Percentiles rank a stretch among this genome's conserved stretches.
Evolutionary conservation across 768 basidiomycete species (phyloP).

Genomic region (Butyriboletus loyo): DNA sequence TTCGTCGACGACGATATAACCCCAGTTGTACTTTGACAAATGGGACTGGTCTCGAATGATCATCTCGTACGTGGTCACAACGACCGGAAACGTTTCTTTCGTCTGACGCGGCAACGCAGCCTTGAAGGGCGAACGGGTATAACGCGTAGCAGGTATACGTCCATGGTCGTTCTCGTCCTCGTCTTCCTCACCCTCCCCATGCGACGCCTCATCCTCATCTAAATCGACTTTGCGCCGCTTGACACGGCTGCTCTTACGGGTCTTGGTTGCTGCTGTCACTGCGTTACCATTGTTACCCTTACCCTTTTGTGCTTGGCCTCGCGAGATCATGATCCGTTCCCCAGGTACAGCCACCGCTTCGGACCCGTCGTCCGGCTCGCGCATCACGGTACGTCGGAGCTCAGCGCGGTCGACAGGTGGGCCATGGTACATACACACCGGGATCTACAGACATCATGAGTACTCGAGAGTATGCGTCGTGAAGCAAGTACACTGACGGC

Average conservation of each 20-base stretch:
- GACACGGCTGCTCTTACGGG: slow-evolving; percentile 3
- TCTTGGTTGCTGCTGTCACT: slow-evolving; percentile 10
- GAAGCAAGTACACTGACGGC: slow-evolving; percentile 41
- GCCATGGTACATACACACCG: slow-evolving; percentile 91
- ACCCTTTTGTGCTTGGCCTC: slow-evolving; percentile 15
- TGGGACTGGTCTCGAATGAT: slow-evolving; percentile 78
- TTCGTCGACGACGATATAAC: slow-evolving; percentile 95
- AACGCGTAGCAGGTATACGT: slow-evolving; percentile 17
- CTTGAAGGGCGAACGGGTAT: slow-evolving; percentile 12
- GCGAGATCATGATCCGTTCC: slow-evolving; percentile 24
- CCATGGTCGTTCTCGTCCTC: slow-evolving; percentile 7
- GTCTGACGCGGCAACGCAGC: slow-evolving; percentile 13
- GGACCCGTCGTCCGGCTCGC: slow-evolving; percentile 28
- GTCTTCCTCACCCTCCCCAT: slow-evolving; percentile 15
- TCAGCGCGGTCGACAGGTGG: slow-evolving; percentile 76
- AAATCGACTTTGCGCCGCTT: slow-evolving; percentile 24
- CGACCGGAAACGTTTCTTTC: slow-evolving; percentile 62
- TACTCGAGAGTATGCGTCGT: neutral
- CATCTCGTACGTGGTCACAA: slow-evolving; percentile 91
- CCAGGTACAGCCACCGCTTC: slow-evolving; percentile 19
- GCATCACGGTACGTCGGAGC: slow-evolving; percentile 63
- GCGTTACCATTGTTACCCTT: slow-evolving; percentile 15
- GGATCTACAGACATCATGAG: slow-evolving; percentile 49
- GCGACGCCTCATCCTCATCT: slow-evolving; percentile 3
- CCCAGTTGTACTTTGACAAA: slow-evolving; percentile 68